Percentiles rank a stretch among this genome's conserved stretches.
Evolutionary conservation across 371 early-diverging fungal genomes (phyloP).

Genomic region (Rhizopus delemar): DNA sequence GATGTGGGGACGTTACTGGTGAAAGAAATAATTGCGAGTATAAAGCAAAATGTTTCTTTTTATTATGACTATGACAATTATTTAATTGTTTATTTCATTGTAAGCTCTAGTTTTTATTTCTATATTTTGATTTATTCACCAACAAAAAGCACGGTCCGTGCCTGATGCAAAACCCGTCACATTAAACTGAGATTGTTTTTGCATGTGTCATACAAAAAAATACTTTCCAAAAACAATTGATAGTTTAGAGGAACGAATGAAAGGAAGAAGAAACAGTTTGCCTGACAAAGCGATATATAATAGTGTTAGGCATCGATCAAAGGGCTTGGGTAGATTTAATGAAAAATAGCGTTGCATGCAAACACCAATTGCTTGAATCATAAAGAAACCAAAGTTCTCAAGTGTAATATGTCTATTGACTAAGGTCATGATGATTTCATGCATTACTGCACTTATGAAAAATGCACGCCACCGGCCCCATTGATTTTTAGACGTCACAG

Average conservation of each 20-base stretch:
- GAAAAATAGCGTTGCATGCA: not conserved
- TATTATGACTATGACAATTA: too few species aligned
- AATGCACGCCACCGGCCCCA: not conserved
- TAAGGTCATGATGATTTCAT: conserved; percentile 64
- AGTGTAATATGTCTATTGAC: conserved; percentile 76
- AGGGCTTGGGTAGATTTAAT: not conserved
- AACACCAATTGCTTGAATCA: conserved; percentile 3
- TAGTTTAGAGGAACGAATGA: not conserved
- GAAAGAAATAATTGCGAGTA: too few species aligned
- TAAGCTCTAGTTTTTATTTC: too few species aligned
- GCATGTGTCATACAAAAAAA: too few species aligned
- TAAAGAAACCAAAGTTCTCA: conserved; percentile 36
- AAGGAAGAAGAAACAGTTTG: not conserved
- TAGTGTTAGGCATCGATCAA: not conserved
- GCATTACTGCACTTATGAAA: conserved; percentile 7
- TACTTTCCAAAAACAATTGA: not conserved
- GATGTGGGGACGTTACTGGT: not conserved
- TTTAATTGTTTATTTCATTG: too few species aligned
- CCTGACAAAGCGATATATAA: not conserved
- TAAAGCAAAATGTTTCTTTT: too few species aligned
- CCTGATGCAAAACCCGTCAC: too few species aligned
- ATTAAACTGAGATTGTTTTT: too few species aligned
- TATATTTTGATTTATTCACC: too few species aligned
- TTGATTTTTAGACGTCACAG: too few species aligned
- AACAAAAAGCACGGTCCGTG: too few species aligned